These are phyloP conservation scores for Myriosclerotinia duriaeana DNA, from an alignment of 2,329 filamentous ascomycete genomes.

Conservation along the genomic window DNA sequence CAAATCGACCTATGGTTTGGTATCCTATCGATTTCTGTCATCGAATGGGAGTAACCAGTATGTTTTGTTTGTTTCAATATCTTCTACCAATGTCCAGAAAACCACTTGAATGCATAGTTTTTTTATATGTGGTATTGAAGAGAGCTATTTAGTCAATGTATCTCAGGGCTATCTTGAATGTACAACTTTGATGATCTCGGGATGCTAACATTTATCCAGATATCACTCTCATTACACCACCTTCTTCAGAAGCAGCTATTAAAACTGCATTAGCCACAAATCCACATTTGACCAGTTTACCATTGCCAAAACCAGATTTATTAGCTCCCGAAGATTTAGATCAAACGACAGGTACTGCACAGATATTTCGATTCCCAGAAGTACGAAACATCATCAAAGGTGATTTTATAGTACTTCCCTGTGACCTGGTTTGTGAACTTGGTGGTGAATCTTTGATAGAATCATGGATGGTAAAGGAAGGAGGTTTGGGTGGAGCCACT, in stretches of 20 bases:
- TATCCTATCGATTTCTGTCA: constrained; percentile 85
- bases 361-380: constrained; percentile 81
- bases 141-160: not conserved
- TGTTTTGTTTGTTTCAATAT: constrained; percentile 24
- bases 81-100: not conserved
- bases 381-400: constrained; percentile 74
- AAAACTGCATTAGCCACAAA: constrained; percentile 72
- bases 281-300: constrained; percentile 72
- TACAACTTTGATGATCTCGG: not conserved
- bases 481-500: constrained; percentile 63
- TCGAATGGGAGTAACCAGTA: constrained; percentile 73
- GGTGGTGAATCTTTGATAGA: constrained; percentile 80
- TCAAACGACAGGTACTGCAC: constrained; percentile 83
- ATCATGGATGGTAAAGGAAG: constrained; percentile 86
- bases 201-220: constrained; percentile 44
- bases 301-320: constrained; percentile 70
- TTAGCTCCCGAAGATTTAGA: constrained; percentile 74
- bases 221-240: constrained; percentile 63
- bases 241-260: constrained; percentile 65
- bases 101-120: not conserved
- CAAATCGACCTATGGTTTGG: constrained; percentile 87
- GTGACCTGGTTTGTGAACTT: constrained; percentile 89
- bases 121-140: not conserved
- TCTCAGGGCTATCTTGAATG: not conserved
- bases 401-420: constrained; percentile 89